Conservation (phyloP, 768 basidiomycete species). For the Phallus indusiatus region DNA sequence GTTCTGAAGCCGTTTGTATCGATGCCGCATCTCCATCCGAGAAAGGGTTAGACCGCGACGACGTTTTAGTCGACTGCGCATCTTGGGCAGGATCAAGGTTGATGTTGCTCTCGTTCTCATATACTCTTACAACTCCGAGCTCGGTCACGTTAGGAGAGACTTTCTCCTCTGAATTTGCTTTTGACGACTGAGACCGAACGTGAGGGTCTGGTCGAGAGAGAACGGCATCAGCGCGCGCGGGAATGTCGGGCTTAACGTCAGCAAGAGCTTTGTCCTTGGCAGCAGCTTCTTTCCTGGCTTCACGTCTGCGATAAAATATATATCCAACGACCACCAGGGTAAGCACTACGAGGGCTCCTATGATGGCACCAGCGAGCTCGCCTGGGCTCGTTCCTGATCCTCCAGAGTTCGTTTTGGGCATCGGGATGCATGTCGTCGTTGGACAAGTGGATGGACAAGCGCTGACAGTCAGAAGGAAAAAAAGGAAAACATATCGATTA, state of each 20-base stretch:
- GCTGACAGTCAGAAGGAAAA: neutral
- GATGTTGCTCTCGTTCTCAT: slow-evolving; percentile 38
- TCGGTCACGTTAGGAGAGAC: slow-evolving; percentile 14
- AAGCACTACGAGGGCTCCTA: slow-evolving; percentile 55
- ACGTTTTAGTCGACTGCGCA: slow-evolving; percentile 20
- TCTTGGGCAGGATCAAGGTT: slow-evolving; percentile 38
- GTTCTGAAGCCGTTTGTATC: slow-evolving; percentile 66
- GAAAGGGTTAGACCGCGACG: slow-evolving; percentile 56
- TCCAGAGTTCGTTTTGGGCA: neutral
- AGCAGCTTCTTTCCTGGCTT: slow-evolving; percentile 25
- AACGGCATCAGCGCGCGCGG: slow-evolving; percentile 67
- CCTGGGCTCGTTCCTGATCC: slow-evolving; percentile 46
- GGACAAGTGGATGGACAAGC: slow-evolving; percentile 8
- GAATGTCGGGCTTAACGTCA: slow-evolving; percentile 37
- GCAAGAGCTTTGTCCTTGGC: slow-evolving; percentile 32
- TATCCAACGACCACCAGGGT: slow-evolving; percentile 40
- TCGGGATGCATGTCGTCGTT: neutral
- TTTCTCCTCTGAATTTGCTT: slow-evolving; percentile 17
- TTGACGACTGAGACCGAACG: slow-evolving; percentile 41
- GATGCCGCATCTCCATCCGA: slow-evolving; percentile 51
- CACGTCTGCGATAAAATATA: slow-evolving; percentile 48
- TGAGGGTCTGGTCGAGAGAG: slow-evolving; percentile 75
- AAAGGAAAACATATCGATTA: neutral
- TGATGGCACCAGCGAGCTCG: slow-evolving; percentile 64
- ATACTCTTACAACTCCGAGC: slow-evolving; percentile 37